phyloP scores from a whole-genome alignment of 768 basidiomycete species.

The Suillus placidus region DNA sequence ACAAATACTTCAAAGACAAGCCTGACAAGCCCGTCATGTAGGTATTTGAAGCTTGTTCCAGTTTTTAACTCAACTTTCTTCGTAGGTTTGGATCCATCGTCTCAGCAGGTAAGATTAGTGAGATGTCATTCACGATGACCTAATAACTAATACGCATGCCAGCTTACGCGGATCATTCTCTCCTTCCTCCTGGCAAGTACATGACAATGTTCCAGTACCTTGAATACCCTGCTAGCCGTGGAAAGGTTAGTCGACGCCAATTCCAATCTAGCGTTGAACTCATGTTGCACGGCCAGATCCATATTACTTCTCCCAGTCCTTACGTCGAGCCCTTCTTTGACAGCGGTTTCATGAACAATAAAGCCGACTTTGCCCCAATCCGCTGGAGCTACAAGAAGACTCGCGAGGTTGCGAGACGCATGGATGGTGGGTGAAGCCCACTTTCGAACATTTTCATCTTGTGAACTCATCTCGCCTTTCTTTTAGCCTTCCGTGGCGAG shows the following conservation, averaged over 20 bases:
- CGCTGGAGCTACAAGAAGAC: slow-evolving; percentile 82
- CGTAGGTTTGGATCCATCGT: slow-evolving; percentile 66
- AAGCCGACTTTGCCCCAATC: slow-evolving; percentile 75
- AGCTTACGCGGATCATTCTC: slow-evolving; percentile 72
- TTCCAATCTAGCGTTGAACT: not conserved
- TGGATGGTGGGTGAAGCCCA: slow-evolving; percentile 52
- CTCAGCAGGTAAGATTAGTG: slow-evolving; percentile 46
- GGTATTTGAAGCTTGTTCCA: slow-evolving; percentile 16
- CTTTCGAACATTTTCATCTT: not conserved
- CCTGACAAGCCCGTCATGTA: slow-evolving; percentile 79
- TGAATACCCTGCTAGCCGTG: slow-evolving; percentile 75
- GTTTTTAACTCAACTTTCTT: not conserved
- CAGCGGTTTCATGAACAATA: slow-evolving; percentile 79
- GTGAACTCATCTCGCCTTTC: slow-evolving; percentile 2
- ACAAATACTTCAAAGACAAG: slow-evolving; percentile 77
- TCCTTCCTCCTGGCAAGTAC: slow-evolving; percentile 73
- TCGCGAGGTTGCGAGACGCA: slow-evolving; percentile 68
- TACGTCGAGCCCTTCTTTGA: slow-evolving; percentile 68
- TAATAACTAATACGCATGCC: slow-evolving; percentile 4
- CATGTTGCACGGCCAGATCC: slow-evolving; percentile 46
- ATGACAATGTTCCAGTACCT: slow-evolving; percentile 78
- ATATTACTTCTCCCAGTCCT: slow-evolving; percentile 60
- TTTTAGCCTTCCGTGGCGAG: slow-evolving; percentile 67
- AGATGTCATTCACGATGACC: not conserved
- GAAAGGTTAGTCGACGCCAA: slow-evolving; percentile 46